Conservation (phyloP, 495 filamentous ascomycete species). For the Jackrogersella minutella region DNA sequence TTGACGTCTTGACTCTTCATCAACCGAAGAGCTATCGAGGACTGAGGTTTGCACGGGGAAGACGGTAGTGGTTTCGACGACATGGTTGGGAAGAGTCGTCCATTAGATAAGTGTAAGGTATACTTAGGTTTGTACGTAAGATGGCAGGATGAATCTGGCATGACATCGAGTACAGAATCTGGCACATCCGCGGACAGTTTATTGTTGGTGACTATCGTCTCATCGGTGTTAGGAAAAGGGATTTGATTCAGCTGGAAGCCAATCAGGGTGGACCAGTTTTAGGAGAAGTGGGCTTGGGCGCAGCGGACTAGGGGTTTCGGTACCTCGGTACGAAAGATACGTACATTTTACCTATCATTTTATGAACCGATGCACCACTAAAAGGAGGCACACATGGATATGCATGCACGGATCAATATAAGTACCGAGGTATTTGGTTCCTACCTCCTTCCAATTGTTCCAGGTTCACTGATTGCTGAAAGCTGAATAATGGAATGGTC, state of each 20-base stretch:
- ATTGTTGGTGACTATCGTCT: conserved; percentile 13
- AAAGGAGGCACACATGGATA: too few species aligned
- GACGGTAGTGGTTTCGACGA: background rate
- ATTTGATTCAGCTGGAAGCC: conserved; percentile 2
- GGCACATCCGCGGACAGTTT: conserved; percentile 11
- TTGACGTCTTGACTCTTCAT: background rate
- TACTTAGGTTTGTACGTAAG: background rate
- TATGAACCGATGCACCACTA: too few species aligned
- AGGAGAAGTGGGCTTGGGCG: background rate
- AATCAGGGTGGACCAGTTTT: background rate
- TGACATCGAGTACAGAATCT: conserved; percentile 12
- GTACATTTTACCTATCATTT: too few species aligned
- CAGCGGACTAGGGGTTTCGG: background rate
- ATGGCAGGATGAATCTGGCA: conserved; percentile 3
- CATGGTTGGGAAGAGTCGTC: background rate
- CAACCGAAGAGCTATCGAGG: too few species aligned
- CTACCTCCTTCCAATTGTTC: too few species aligned
- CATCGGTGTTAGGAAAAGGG: conserved; percentile 21
- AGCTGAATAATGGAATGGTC: too few species aligned
- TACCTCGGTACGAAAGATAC: background rate
- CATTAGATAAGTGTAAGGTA: too few species aligned
- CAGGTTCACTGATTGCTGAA: too few species aligned
- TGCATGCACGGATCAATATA: too few species aligned
- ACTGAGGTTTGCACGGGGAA: too few species aligned
- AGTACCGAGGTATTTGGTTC: too few species aligned